phyloP scores from a whole-genome alignment of 2,329 filamentous ascomycete species.

The Zymoseptoria passerinii region DNA sequence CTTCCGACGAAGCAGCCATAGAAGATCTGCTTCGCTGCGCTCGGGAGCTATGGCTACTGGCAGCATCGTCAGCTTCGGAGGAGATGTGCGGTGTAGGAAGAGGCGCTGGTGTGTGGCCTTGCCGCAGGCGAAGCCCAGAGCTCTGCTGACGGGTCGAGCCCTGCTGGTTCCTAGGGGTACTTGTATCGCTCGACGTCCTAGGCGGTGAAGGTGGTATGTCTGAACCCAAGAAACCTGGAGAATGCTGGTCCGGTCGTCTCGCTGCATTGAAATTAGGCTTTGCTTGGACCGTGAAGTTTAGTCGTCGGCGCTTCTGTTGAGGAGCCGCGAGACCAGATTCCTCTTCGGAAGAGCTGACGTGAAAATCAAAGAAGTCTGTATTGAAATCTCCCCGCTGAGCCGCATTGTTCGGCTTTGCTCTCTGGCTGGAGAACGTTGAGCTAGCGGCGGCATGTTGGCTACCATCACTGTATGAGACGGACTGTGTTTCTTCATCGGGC shows the following conservation, averaged over 20 bases:
- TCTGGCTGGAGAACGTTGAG: neutral
- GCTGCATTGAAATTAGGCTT: neutral
- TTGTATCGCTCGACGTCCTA: conserved; percentile 15
- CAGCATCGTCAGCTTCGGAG: conserved; percentile 16
- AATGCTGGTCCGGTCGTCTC: neutral
- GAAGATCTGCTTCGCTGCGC: neutral
- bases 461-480: neutral
- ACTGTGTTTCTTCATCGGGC: conserved; percentile 12
- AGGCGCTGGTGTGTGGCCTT: conserved; percentile 16
- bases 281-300: neutral
- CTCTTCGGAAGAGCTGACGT: conserved; percentile 1
- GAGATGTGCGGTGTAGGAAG: conserved; percentile 26
- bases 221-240: conserved; percentile 23
- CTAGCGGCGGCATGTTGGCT: neutral
- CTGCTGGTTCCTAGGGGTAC: conserved; percentile 1
- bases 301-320: conserved; percentile 5
- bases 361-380: neutral
- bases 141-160: conserved; percentile 1
- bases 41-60: neutral
- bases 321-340: neutral
- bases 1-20: neutral
- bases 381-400: neutral
- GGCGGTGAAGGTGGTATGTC: conserved; percentile 38
- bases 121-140: conserved; percentile 18
- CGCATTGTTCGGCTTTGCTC: neutral